These are phyloP conservation scores for Calonectria crousiana DNA, from an alignment of 2,329 filamentous ascomycete genomes.

Conservation along the genomic window DNA sequence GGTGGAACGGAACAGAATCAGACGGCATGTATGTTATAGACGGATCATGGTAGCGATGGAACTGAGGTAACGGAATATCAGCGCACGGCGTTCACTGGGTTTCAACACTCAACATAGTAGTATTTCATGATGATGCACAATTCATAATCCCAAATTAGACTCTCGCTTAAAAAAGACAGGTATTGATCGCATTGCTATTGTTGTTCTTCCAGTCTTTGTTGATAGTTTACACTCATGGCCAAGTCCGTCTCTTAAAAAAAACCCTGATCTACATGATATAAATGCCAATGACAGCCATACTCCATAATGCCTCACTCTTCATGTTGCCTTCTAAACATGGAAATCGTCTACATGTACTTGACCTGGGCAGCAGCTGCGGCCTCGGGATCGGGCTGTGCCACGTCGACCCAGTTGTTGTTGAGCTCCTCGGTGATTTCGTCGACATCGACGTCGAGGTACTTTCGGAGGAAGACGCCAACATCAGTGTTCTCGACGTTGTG, in stretches of 20 bases:
- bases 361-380: constrained; percentile 33
- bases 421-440: constrained; percentile 83
- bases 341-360: constrained; percentile 24
- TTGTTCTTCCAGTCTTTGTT: background rate
- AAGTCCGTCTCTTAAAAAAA: background rate
- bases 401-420: constrained; percentile 67
- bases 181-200: background rate
- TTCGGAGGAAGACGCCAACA: constrained; percentile 82
- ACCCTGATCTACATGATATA: background rate
- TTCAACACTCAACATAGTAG: constrained; percentile 12
- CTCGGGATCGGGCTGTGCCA: constrained; percentile 32
- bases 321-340: background rate
- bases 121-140: constrained; percentile 14
- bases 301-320: background rate
- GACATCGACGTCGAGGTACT: constrained; percentile 85
- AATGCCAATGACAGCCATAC: background rate
- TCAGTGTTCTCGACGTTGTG: constrained; percentile 98
- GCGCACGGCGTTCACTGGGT: constrained; percentile 17
- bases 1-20: constrained; percentile 10
- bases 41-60: constrained; percentile 20
- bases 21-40: constrained; percentile 21
- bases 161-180: background rate
- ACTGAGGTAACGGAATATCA: constrained; percentile 9
- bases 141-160: constrained; percentile 15
- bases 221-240: background rate